Evolutionary conservation across 2,329 filamentous ascomycete species (phyloP).

Genomic region (Zelopaecilomyces penicillatus): DNA sequence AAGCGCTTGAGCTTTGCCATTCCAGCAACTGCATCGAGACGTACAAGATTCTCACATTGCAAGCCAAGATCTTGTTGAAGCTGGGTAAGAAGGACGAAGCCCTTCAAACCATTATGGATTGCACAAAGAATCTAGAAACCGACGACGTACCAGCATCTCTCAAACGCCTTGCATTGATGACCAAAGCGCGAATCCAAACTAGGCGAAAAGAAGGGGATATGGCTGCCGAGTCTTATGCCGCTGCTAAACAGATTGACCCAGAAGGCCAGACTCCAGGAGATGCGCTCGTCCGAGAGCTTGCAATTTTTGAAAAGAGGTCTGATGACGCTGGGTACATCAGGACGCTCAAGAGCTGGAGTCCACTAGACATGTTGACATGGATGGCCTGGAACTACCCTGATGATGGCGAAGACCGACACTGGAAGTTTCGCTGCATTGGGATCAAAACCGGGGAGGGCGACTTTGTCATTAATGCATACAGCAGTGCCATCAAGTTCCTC

Average conservation of each 20-base stretch:
- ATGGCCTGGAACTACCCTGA: slow-evolving; percentile 15
- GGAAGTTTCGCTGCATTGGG: slow-evolving; percentile 11
- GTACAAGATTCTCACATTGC: slow-evolving; percentile 10
- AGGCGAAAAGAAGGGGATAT: slow-evolving; percentile 7
- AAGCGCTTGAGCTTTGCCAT: slow-evolving; percentile 8
- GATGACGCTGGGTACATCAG: slow-evolving; percentile 10
- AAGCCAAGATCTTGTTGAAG: slow-evolving; percentile 11
- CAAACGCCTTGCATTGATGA: slow-evolving; percentile 10
- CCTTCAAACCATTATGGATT: slow-evolving; percentile 8
- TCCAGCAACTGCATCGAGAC: slow-evolving; percentile 8
- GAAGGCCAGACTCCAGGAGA: slow-evolving; percentile 11
- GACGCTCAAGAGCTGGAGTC: slow-evolving; percentile 16
- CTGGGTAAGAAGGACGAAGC: slow-evolving; percentile 9
- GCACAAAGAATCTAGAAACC: background rate
- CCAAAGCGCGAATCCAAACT: slow-evolving; percentile 13
- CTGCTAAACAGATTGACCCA: slow-evolving; percentile 14
- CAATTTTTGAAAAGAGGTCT: slow-evolving; percentile 8
- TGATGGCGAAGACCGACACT: background rate
- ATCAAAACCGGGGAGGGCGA: slow-evolving; percentile 11
- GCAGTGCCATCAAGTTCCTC: slow-evolving; percentile 15
- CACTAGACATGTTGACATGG: slow-evolving; percentile 19
- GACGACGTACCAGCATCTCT: slow-evolving; percentile 7
- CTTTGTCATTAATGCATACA: slow-evolving; percentile 16
- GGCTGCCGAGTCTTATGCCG: slow-evolving; percentile 10
- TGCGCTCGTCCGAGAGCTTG: slow-evolving; percentile 14